Evolutionary conservation across 176 grass and related monocot species (phyloP), one percentile per base, ranked within the genome.

Genomic region (Ensete glaucum): DNA sequence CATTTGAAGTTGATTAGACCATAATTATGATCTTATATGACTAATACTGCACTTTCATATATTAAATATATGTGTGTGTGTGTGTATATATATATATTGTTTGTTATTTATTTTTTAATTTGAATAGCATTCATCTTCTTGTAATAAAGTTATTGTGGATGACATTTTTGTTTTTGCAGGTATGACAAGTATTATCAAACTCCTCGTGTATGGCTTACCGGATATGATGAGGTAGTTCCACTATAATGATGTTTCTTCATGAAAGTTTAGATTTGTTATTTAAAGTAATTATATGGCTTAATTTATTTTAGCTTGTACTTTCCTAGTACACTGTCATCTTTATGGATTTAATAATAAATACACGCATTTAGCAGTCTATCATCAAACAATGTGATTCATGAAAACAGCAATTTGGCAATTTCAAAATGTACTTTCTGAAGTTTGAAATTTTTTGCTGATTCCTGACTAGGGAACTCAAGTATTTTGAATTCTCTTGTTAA

Each of bases 131-230:
- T 43, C 34, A 43, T 43, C 34, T 70, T 50, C 34, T 70, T 9
- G n/a, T 70, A 9, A 20, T 70, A 16, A 50, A 17, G 34, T 7
- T 20, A 19, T 51, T 51, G 67, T 9, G 7, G 16, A 11, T 48
- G 51, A 34, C 4, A 56, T 29, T 71, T 79, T 59, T 87, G 80
- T 29, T 62, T 50, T 70, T 89, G 48, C 80, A 98, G 95, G 82
- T 98, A 93, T 85, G 95, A 98, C 70, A 98, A 91, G 64, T 98
- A 98, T 83, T 87, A 85, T 69, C 90, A 93, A 87, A 98, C 95
- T 73, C 95, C 95, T 80, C 90, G 95, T 48, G 88, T 98, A 8
- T 98, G 95, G 95, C 90, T 98, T 77, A 98, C 95, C 2, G 95
- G 95, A 85, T 98, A 98, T 84, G 95, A 98, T 74, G 95, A 98